phyloP scores from a whole-genome alignment of 495 filamentous ascomycete genomes.

The Aspergillus homomorphus region DNA sequence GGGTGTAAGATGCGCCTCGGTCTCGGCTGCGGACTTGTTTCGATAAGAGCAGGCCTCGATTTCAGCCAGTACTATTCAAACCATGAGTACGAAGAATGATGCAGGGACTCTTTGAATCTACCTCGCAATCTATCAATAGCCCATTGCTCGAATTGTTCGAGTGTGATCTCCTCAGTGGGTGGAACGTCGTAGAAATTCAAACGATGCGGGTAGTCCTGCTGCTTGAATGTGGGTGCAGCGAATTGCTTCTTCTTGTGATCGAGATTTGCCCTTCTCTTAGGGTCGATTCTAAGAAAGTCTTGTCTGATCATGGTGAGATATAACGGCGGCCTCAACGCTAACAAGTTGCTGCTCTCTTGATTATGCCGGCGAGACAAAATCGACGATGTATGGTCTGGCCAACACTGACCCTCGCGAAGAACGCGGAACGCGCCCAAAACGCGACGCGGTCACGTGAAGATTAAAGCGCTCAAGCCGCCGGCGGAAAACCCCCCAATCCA shows the following conservation, averaged over 20 bases:
- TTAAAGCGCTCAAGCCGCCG: neutral
- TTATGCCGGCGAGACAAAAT: neutral
- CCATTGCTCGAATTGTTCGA: conserved; percentile 99
- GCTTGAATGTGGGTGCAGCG: conserved; percentile 64
- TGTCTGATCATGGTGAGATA: conserved; percentile 64
- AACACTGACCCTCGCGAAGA: conserved; percentile 23
- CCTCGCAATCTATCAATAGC: conserved; percentile 88
- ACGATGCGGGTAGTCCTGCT: conserved; percentile 74
- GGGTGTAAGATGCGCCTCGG: conserved; percentile 70
- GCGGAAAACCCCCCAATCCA: neutral
- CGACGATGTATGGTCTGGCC: conserved; percentile 1
- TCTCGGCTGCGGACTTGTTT: conserved; percentile 78
- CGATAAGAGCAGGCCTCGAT: conserved; percentile 95
- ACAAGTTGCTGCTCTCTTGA: neutral
- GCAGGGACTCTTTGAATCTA: conserved; percentile 31
- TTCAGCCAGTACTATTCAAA: conserved; percentile 75
- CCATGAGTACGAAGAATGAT: conserved; percentile 3
- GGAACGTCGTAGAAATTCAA: conserved; percentile 89
- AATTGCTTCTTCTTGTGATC: conserved; percentile 87
- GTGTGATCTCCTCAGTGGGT: conserved; percentile 89
- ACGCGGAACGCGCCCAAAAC: conserved; percentile 16
- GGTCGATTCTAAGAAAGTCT: conserved; percentile 69
- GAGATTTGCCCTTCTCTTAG: conserved; percentile 70
- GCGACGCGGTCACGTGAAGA: conserved; percentile 15
- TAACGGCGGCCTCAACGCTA: neutral